phyloP scores from a whole-genome alignment of 2,329 filamentous ascomycete species.

The Penicillium digitatum region DNA sequence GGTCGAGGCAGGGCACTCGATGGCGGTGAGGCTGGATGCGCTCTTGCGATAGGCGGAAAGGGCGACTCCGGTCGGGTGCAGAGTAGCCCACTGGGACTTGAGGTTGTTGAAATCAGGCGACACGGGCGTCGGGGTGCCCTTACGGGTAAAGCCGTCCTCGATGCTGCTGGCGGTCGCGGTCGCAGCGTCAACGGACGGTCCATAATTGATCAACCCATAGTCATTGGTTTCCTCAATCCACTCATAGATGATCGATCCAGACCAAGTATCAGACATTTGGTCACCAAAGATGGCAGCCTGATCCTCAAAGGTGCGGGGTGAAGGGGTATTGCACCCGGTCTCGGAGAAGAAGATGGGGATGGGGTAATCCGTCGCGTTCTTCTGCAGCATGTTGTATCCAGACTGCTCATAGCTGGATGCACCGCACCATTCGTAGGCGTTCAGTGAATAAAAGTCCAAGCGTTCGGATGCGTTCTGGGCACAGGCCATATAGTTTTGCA shows the following conservation, averaged over 20 bases:
- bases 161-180: conserved; percentile 54
- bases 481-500: conserved; percentile 74
- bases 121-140: conserved; percentile 69
- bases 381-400: conserved; percentile 66
- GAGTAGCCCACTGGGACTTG: conserved; percentile 68
- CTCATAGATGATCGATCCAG: conserved; percentile 80
- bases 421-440: conserved; percentile 80
- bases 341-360: conserved; percentile 90
- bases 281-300: conserved; percentile 72
- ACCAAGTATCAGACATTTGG: conserved; percentile 67
- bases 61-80: conserved; percentile 65
- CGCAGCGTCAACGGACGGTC: conserved; percentile 53
- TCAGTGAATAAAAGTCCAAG: conserved; percentile 79
- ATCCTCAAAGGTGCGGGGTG: conserved; percentile 50
- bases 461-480: conserved; percentile 63
- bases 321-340: conserved; percentile 68
- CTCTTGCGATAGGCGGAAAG: conserved; percentile 63
- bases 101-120: conserved; percentile 75
- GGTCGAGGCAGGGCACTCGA: conserved; percentile 68
- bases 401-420: conserved; percentile 53
- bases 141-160: conserved; percentile 63
- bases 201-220: conserved; percentile 78
- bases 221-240: conserved; percentile 83
- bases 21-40: conserved; percentile 54
- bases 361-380: conserved; percentile 64